Evolutionary conservation across 129 eudicot species (phyloP).

Genomic region (Pittosporum tobira): DNA sequence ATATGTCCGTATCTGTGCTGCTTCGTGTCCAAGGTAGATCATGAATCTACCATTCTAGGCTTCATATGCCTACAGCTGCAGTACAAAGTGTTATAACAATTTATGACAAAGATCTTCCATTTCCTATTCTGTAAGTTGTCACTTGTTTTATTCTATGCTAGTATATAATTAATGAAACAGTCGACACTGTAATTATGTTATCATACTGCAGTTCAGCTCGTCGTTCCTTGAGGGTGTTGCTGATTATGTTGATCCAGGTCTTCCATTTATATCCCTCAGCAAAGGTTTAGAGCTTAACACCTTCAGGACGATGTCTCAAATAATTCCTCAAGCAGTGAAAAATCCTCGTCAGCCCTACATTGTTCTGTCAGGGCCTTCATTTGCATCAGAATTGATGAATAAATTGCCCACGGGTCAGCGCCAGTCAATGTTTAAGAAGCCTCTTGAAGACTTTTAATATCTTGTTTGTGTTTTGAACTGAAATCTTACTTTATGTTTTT

Average conservation of each 20-base stretch:
- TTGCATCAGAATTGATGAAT: constrained; percentile 86
- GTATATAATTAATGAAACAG: constrained; percentile 12
- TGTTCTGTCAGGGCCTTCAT: constrained; percentile 92
- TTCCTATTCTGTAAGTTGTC: not conserved
- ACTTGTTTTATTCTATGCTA: constrained; percentile 1
- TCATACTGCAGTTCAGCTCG: constrained; percentile 67
- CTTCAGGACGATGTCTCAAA: constrained; percentile 87
- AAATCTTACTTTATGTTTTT: constrained; percentile 15
- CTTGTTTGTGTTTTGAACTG: not conserved
- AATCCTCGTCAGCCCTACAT: constrained; percentile 88
- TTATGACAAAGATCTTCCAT: not conserved
- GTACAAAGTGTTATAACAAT: not conserved
- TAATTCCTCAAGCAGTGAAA: constrained; percentile 75
- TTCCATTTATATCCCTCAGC: constrained; percentile 92
- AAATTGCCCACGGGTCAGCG: constrained; percentile 77
- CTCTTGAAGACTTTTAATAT: not conserved
- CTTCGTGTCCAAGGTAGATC: not conserved
- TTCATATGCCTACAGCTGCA: not conserved
- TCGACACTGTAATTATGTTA: constrained; percentile 13
- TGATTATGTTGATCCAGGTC: constrained; percentile 73
- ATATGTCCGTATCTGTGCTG: too few species aligned
- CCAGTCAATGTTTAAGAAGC: not conserved
- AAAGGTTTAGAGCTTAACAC: constrained; percentile 92
- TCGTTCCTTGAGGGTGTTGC: constrained; percentile 76
- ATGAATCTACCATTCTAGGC: not conserved